A percentile compares a stretch with the other conserved stretches of the same genome.
Evolutionary conservation across 2,329 filamentous ascomycete genomes (phyloP).

Genomic region (Diaporthe nobilis): DNA sequence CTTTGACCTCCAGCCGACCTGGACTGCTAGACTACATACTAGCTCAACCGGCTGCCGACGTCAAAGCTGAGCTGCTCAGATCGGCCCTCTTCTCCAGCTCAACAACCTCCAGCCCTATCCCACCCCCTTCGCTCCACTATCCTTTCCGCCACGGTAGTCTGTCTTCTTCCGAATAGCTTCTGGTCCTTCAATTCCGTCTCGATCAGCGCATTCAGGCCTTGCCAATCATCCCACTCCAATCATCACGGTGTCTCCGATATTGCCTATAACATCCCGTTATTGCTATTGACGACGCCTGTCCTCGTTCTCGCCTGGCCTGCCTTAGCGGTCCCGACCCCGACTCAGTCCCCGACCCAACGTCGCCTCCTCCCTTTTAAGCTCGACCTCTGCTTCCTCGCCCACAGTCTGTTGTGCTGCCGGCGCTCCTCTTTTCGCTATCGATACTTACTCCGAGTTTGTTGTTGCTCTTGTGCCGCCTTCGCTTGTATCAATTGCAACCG

Average conservation of each 20-base stretch:
- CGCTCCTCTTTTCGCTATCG: slow-evolving; percentile 21
- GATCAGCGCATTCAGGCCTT: slow-evolving; percentile 33
- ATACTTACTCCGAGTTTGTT: slow-evolving; percentile 1
- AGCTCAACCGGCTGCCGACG: slow-evolving; percentile 27
- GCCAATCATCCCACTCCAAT: slow-evolving; percentile 34
- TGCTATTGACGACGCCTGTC: slow-evolving; percentile 35
- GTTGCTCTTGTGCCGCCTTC: slow-evolving; percentile 1
- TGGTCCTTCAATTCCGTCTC: slow-evolving; percentile 33
- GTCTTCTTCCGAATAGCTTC: slow-evolving; percentile 34
- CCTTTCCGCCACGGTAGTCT: slow-evolving; percentile 26
- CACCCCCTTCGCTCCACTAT: slow-evolving; percentile 23
- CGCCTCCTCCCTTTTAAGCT: slow-evolving; percentile 41
- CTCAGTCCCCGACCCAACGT: slow-evolving; percentile 30
- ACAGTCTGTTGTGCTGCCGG: slow-evolving; percentile 28
- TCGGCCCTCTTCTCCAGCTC: slow-evolving; percentile 26
- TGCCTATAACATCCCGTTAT: slow-evolving; percentile 40
- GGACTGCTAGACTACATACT: background rate
- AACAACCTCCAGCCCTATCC: slow-evolving; percentile 32
- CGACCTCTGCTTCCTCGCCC: slow-evolving; percentile 28
- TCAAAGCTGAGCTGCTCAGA: slow-evolving; percentile 32
- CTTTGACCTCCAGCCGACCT: slow-evolving; percentile 14
- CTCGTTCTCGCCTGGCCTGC: slow-evolving; percentile 30
- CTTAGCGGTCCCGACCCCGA: slow-evolving; percentile 21
- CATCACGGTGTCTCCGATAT: slow-evolving; percentile 44
- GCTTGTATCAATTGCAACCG: slow-evolving; percentile 29